Percentiles rank a stretch among this genome's conserved stretches.
Evolutionary conservation across 1,284 basidiomycete species (phyloP).

Genomic region (Ganoderma lingzhi): DNA sequence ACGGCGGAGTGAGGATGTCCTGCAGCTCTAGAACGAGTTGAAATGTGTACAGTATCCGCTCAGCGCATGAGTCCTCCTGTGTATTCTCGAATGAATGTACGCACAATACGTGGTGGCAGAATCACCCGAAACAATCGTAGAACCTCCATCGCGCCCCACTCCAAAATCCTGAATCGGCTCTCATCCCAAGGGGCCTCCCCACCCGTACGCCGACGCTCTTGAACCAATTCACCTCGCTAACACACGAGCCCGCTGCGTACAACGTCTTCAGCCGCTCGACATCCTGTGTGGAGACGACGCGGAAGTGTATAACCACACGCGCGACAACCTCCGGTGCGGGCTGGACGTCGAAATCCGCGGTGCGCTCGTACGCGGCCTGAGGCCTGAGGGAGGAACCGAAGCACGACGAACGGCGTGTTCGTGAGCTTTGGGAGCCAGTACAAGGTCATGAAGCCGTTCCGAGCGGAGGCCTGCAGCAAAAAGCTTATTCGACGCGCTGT

Average conservation of each 20-base stretch:
- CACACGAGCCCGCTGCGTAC: conserved; percentile 31
- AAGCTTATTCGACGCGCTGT: conserved; percentile 43
- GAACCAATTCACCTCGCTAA: conserved; percentile 28
- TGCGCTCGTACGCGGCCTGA: conserved; percentile 48
- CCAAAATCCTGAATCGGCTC: conserved; percentile 43
- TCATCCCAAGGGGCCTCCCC: conserved; percentile 26
- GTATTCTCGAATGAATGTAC: too few species aligned
- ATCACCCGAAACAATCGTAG: neutral
- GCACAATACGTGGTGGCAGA: too few species aligned
- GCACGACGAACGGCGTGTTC: conserved; percentile 49
- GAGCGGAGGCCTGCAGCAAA: conserved; percentile 50
- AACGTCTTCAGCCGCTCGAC: conserved; percentile 21
- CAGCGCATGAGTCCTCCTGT: too few species aligned
- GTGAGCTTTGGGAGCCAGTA: conserved; percentile 50
- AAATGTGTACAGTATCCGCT: too few species aligned
- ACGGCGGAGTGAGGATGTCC: too few species aligned
- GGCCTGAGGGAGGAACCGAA: conserved; percentile 44
- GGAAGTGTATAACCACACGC: conserved; percentile 56
- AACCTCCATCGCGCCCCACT: conserved; percentile 51
- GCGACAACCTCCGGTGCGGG: conserved; percentile 52
- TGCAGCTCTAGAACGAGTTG: too few species aligned
- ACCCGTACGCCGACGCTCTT: conserved; percentile 39
- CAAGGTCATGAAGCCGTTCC: conserved; percentile 51
- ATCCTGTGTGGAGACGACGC: conserved; percentile 40
- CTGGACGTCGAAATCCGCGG: conserved; percentile 46